Base-by-base conservation (phyloP, 352 stramenopile species). In the Pythium apleroticum region DNA sequence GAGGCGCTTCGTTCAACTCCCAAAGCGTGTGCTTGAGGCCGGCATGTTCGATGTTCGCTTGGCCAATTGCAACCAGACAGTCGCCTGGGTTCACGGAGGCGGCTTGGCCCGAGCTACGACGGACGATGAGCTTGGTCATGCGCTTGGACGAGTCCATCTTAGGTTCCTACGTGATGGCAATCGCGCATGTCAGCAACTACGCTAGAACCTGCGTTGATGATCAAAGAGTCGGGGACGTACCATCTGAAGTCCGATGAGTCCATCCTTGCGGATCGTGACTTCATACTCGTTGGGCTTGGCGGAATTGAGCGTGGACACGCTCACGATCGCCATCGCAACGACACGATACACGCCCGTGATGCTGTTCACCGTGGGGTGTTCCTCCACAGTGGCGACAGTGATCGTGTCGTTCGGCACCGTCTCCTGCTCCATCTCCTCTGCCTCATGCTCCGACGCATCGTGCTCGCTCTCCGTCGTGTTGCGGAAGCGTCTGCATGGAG, bases 291-390 rank as follows among this genome's bases (percentile, higher is more conserved):
- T 94, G 11, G 86, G 73, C 65, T 92, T 92, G 57, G 79, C 77
- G 31, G 70, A 83, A 59, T 79, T 81, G 22, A 92, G 57, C 6
- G 79, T 92, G 22, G 83, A 92, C n/a, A 94, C 81, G 58, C 84
- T 92, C 37, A 92, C 83, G 55, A 82, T 86, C 31, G 74, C 72
- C 86, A 91, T 92, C 24, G 81, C 81, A 15, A 89, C 82, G 14
- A 89, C 81, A 62, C 84, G 82, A 64, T 94, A 92, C n/a, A 92
- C 85, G 37, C 85, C 85, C 9, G 85, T 93, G 66, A 94, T 90
- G 55, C 80, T 92, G 46, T 79, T 84, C 48, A 93, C 81, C 9
- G 83, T 69, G 5, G 85, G 84, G 53, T 93, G 84, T 35, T 91
- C 80, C n/a, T 82, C 80, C 10, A 91, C 65, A 10, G 84, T 75